Base-by-base conservation (phyloP, 495 filamentous ascomycete genomes). In the Xylaria intraflava region DNA sequence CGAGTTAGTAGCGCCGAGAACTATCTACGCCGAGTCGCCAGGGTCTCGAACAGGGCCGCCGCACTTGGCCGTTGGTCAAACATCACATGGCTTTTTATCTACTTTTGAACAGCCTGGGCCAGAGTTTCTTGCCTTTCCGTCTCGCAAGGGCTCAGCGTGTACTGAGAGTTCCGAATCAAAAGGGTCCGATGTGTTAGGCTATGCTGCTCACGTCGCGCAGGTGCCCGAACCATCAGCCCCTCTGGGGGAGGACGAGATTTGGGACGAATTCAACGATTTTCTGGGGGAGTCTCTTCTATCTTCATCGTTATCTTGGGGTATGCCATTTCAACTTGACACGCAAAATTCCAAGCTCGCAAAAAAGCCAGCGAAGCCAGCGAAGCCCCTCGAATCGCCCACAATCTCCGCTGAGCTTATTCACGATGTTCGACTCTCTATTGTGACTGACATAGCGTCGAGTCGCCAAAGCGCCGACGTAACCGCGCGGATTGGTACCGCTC, bases 211-310 rank as follows among this genome's bases (percentile, higher is more conserved):
- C 6, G 86, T 79, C 10, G 85, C 86, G 22, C 68, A 87, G 3
- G 65, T 86, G 35, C 86, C 86, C 5, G 64, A 69, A 14, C 72
- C 79, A 10, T 75, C 69, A 26, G 77, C 79, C 7, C 80, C 76
- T 7, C 75, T 83, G 5, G 83, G 73, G 14, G 86, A 90, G 58
- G 93, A 97, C 60, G 93, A 97, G 62, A 78, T 96, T 16, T 98
- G 93, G 93, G 82, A 86, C 35, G 90, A 98, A 66, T 97, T 93
- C 57, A 85, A 96, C 65, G 93, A 97, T 62, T 73, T 95, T 14
- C 79, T 96, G 48, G 87, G 87, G 56, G 82, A 89, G 41, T 53
- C 61, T 11, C 81, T 86, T 11, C 73, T 82, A 14, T 82, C 81
- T 0, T 78, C 82, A 19, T 70, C 69, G 1, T 71, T 72, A 12